phyloP scores from a whole-genome alignment of 768 basidiomycete genomes.

The Russula compacta region DNA sequence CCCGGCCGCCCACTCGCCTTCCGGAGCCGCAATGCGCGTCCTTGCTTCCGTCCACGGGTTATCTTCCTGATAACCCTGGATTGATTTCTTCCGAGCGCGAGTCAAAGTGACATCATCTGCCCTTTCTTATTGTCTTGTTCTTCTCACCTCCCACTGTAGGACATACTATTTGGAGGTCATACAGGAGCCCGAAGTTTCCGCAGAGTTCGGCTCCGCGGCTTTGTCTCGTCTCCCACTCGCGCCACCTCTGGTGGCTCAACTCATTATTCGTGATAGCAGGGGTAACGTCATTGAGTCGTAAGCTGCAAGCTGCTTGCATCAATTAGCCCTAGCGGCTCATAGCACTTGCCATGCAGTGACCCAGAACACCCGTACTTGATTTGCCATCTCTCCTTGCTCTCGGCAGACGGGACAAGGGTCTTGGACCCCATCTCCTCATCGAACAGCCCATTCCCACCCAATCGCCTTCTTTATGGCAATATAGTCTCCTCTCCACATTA shows the following conservation, averaged over 20 bases:
- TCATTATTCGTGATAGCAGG: slow-evolving; percentile 62
- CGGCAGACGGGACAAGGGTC: slow-evolving; percentile 53
- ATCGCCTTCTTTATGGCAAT: slow-evolving; percentile 72
- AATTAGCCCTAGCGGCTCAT: neutral
- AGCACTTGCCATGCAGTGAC: slow-evolving; percentile 43
- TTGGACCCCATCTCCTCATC: slow-evolving; percentile 59
- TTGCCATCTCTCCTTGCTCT: slow-evolving; percentile 69
- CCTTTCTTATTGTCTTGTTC: neutral
- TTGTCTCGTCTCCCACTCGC: slow-evolving; percentile 77
- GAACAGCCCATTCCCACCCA: slow-evolving; percentile 36
- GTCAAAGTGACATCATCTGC: slow-evolving; percentile 17
- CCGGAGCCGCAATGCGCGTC: slow-evolving; percentile 12
- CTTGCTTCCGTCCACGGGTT: slow-evolving; percentile 3
- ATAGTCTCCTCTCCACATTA: slow-evolving; percentile 76
- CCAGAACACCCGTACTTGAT: slow-evolving; percentile 82
- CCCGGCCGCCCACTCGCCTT: slow-evolving; percentile 13
- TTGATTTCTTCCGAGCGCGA: slow-evolving; percentile 12
- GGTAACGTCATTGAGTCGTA: slow-evolving; percentile 74
- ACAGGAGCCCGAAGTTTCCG: slow-evolving; percentile 75
- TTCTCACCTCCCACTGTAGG: slow-evolving; percentile 17
- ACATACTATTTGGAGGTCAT: slow-evolving; percentile 77
- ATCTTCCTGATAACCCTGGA: slow-evolving; percentile 11
- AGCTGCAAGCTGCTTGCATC: slow-evolving; percentile 31
- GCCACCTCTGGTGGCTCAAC: slow-evolving; percentile 74
- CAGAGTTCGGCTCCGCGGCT: slow-evolving; percentile 67